Evolutionary conservation across 2,329 filamentous ascomycete genomes (phyloP).

Genomic region (Graphilbum fragrans): DNA sequence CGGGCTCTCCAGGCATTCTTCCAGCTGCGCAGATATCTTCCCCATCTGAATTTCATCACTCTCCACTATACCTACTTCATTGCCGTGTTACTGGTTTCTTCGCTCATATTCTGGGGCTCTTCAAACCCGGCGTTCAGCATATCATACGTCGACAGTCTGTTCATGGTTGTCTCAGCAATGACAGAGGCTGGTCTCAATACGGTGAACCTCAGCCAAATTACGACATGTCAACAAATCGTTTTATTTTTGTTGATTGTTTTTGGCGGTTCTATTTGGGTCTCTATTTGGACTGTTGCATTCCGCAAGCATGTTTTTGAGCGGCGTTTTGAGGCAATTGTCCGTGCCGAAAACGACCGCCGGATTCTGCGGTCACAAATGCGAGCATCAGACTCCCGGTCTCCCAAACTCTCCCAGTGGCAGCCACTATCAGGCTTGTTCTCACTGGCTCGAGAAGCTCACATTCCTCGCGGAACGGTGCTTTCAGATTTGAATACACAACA

Average conservation of each 20-base stretch:
- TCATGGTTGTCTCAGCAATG: constrained; percentile 53
- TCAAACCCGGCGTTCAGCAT: constrained; percentile 38
- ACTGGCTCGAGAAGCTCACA: too few relatives aligned
- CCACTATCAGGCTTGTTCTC: too few relatives aligned
- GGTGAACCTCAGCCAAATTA: constrained; percentile 49
- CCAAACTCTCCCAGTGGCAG: too few relatives aligned
- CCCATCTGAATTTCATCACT: constrained; percentile 46
- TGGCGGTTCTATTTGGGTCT: constrained; percentile 53
- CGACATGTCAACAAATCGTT: constrained; percentile 53
- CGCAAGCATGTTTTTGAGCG: constrained; percentile 50
- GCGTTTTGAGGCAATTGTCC: constrained; percentile 42
- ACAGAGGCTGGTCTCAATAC: constrained; percentile 54
- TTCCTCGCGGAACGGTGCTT: too few relatives aligned
- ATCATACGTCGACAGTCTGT: constrained; percentile 50
- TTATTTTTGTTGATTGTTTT: constrained; percentile 51
- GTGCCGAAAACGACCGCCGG: constrained; percentile 23
- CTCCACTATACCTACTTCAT: constrained; percentile 58
- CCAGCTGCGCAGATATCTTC: constrained; percentile 13
- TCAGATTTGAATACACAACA: too few relatives aligned
- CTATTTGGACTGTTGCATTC: constrained; percentile 48
- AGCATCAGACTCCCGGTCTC: too few relatives aligned
- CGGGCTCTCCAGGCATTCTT: too few relatives aligned
- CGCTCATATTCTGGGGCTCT: constrained; percentile 47
- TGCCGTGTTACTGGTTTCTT: constrained; percentile 36
- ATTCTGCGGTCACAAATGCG: constrained; percentile 8